Evolutionary conservation across 2,329 filamentous ascomycete genomes (phyloP).

Genomic region (Cytospora chrysosperma): DNA sequence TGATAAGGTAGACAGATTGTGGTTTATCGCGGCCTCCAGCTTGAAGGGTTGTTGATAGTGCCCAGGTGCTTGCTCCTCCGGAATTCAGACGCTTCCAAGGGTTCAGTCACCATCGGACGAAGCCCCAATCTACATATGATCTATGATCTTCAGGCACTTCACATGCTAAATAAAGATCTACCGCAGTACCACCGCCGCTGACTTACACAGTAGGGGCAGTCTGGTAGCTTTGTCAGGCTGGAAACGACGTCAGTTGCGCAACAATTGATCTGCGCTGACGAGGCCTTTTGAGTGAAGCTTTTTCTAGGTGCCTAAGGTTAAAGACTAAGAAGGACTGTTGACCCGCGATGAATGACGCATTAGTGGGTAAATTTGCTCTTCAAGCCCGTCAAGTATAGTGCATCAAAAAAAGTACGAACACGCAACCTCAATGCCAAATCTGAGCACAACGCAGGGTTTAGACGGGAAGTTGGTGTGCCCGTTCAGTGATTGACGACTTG

Average conservation of each 20-base stretch:
- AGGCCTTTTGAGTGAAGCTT: conserved; percentile 6
- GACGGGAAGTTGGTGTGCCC: neutral
- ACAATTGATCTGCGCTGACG: conserved; percentile 7
- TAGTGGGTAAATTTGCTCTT: conserved; percentile 8
- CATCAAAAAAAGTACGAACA: conserved; percentile 2
- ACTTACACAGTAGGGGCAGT: conserved; percentile 12
- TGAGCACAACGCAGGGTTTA: neutral
- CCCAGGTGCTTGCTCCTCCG: too few species aligned
- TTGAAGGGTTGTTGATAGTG: neutral
- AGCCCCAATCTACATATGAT: conserved; percentile 3
- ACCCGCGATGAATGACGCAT: neutral
- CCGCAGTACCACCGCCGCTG: conserved; percentile 13
- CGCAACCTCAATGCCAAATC: conserved; percentile 1
- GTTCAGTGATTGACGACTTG: neutral
- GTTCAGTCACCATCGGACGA: neutral
- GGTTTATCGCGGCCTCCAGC: neutral
- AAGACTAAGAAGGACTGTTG: neutral
- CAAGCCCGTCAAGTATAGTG: conserved; percentile 1
- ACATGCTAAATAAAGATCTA: conserved; percentile 15
- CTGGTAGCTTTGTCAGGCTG: conserved; percentile 5
- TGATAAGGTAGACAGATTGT: neutral
- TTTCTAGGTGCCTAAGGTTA: neutral
- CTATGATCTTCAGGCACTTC: conserved; percentile 24
- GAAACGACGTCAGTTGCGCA: conserved; percentile 10
- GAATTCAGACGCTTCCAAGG: neutral